These are phyloP conservation scores for Zelopaecilomyces penicillatus DNA, from an alignment of 2,329 filamentous ascomycete species.

Conservation along the genomic window DNA sequence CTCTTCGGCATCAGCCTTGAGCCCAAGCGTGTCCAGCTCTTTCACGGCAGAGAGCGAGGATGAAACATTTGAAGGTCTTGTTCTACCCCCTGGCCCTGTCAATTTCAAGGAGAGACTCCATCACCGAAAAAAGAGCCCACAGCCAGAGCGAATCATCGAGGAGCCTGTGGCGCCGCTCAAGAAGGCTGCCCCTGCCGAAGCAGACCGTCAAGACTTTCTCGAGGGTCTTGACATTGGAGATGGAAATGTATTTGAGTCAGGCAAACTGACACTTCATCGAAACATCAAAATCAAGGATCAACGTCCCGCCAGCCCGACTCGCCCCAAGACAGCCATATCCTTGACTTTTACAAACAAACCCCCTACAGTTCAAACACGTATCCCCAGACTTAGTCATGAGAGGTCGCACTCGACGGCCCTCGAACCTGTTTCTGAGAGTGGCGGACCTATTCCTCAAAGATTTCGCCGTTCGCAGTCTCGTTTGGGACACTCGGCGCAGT, in stretches of 20 bases:
- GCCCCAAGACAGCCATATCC: conserved; percentile 69
- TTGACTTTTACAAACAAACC: conserved; percentile 85
- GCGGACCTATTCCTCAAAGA: conserved; percentile 54
- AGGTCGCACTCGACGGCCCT: conserved; percentile 62
- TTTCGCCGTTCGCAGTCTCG: conserved; percentile 58
- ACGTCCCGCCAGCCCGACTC: conserved; percentile 58
- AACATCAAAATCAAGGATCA: conserved; percentile 82
- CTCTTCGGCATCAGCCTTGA: conserved; percentile 81
- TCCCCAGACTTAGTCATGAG: conserved; percentile 70
- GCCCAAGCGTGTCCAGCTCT: conserved; percentile 85
- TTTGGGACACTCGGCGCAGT: conserved; percentile 60
- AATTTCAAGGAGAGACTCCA: conserved; percentile 74
- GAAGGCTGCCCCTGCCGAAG: conserved; percentile 27
- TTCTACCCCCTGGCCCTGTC: conserved; percentile 75
- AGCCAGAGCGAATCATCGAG: conserved; percentile 39
- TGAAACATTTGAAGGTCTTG: conserved; percentile 81
- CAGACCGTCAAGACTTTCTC: conserved; percentile 69
- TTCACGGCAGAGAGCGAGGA: conserved; percentile 90
- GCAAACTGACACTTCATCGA: conserved; percentile 76
- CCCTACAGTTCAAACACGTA: conserved; percentile 52
- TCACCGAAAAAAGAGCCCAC: conserved; percentile 56
- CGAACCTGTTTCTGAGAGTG: conserved; percentile 89
- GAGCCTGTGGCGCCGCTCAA: conserved; percentile 26
- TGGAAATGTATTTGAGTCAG: conserved; percentile 70
- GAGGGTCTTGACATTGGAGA: conserved; percentile 80